phyloP scores from a whole-genome alignment of 1,284 basidiomycete genomes.

The Neonothopanus nambi region DNA sequence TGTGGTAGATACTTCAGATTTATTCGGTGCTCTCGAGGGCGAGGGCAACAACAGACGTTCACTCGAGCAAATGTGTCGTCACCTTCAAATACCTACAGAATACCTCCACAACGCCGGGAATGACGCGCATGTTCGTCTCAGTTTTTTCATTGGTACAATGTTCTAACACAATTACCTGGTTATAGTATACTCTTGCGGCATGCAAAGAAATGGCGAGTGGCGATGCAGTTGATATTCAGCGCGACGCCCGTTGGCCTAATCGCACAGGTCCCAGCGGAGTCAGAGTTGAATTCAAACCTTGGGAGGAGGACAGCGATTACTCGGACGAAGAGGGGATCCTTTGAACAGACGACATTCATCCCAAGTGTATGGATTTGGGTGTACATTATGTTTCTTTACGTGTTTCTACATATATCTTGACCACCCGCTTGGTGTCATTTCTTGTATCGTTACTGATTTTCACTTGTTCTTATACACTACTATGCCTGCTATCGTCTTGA shows the following conservation, averaged over 20 bases:
- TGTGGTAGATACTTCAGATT: constrained; percentile 69
- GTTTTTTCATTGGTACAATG: not conserved
- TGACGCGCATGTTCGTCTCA: constrained; percentile 68
- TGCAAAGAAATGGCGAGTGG: constrained; percentile 37
- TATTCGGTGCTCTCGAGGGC: constrained; percentile 73
- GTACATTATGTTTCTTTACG: too few species aligned
- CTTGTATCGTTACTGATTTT: not conserved
- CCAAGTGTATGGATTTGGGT: too few species aligned
- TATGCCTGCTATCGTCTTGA: not conserved
- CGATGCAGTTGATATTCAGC: constrained; percentile 57
- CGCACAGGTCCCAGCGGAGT: constrained; percentile 45
- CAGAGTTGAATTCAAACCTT: constrained; percentile 56
- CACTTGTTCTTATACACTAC: not conserved
- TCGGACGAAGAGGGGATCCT: constrained; percentile 50
- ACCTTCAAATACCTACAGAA: constrained; percentile 56
- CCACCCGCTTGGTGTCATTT: not conserved
- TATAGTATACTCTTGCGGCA: constrained; percentile 69
- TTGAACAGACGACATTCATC: too few species aligned
- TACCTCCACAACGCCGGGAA: constrained; percentile 84
- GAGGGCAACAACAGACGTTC: constrained; percentile 50
- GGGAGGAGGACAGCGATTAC: constrained; percentile 61
- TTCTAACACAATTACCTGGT: not conserved
- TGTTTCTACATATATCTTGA: not conserved
- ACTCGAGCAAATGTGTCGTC: constrained; percentile 59
- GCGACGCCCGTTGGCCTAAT: constrained; percentile 75